Conservation (phyloP, 768 basidiomycete species). For the Suillus ampliporus region DNA sequence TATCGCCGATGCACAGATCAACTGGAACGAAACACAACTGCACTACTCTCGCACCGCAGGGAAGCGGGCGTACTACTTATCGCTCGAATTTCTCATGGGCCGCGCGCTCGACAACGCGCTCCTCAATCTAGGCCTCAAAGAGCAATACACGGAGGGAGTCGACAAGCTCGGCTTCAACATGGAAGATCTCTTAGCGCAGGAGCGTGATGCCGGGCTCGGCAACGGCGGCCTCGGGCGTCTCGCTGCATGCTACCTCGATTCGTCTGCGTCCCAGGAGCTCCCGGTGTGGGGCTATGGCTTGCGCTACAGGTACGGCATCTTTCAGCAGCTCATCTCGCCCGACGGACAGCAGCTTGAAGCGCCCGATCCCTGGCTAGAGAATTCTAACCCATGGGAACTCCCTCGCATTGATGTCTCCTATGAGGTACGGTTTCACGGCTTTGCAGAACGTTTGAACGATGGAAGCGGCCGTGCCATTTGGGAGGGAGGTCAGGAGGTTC, state of each 20-base stretch:
- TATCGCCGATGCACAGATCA: conserved; percentile 50
- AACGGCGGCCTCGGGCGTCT: conserved; percentile 96
- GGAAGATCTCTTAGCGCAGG: conserved; percentile 85
- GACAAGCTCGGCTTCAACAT: conserved; percentile 86
- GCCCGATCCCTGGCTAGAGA: conserved; percentile 91
- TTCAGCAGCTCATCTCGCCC: conserved; percentile 89
- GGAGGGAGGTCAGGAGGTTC: conserved; percentile 92
- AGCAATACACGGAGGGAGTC: conserved; percentile 70
- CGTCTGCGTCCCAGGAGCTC: conserved; percentile 86
- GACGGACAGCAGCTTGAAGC: conserved; percentile 88
- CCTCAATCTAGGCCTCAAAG: conserved; percentile 87
- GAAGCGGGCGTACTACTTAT: conserved; percentile 94
- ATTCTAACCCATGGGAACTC: conserved; percentile 89
- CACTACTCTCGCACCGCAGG: conserved; percentile 81
- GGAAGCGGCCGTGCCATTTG: conserved; percentile 68
- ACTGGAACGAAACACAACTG: conserved; percentile 86
- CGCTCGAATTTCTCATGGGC: conserved; percentile 91
- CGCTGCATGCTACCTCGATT: conserved; percentile 97
- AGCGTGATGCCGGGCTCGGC: conserved; percentile 93
- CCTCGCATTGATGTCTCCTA: conserved; percentile 84
- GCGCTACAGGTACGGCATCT: conserved; percentile 94
- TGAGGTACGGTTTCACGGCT: conserved; percentile 89
- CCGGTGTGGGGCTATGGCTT: conserved; percentile 97
- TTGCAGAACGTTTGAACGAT: conserved; percentile 68
- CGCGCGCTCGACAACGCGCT: conserved; percentile 81